Evolutionary conservation across 495 filamentous ascomycete genomes (phyloP).

Genomic region (Melanomma pulvis-pyrius): DNA sequence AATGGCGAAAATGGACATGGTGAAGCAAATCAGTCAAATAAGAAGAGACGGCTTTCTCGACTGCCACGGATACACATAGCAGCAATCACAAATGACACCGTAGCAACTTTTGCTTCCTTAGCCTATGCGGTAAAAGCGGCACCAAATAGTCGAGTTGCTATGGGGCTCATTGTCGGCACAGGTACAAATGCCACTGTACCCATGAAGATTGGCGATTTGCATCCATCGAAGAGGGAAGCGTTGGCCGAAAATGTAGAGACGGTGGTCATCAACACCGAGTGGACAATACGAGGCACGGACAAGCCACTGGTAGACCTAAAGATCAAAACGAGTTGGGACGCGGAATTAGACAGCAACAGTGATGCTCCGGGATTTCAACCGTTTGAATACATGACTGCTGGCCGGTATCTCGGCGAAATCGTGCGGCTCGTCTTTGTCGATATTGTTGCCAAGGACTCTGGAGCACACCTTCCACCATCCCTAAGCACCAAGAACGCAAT

Average conservation of each 20-base stretch:
- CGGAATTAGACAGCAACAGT: constrained; percentile 63
- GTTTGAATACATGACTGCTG: constrained; percentile 85
- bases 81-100: constrained; percentile 80
- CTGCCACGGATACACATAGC: constrained; percentile 70
- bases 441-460: constrained; percentile 54
- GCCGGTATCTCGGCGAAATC: constrained; percentile 83
- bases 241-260: constrained; percentile 43
- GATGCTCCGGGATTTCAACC: constrained; percentile 81
- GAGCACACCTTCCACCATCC: constrained; percentile 56
- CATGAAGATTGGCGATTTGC: constrained; percentile 65
- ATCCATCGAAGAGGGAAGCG: constrained; percentile 45
- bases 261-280: constrained; percentile 81
- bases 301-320: constrained; percentile 65
- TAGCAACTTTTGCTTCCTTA: constrained; percentile 76
- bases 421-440: constrained; percentile 71
- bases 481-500: constrained; percentile 66
- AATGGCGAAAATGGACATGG: constrained; percentile 41
- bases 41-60: constrained; percentile 50
- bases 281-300: constrained; percentile 76
- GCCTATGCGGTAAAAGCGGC: constrained; percentile 66
- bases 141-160: constrained; percentile 71
- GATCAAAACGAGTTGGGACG: constrained; percentile 73
- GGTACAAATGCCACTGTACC: constrained; percentile 83
- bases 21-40: constrained; percentile 41
- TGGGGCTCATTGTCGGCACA: constrained; percentile 82